These are phyloP conservation scores for Alternaria rosae DNA, from an alignment of 2,329 filamentous ascomycete genomes.

Conservation along the genomic window DNA sequence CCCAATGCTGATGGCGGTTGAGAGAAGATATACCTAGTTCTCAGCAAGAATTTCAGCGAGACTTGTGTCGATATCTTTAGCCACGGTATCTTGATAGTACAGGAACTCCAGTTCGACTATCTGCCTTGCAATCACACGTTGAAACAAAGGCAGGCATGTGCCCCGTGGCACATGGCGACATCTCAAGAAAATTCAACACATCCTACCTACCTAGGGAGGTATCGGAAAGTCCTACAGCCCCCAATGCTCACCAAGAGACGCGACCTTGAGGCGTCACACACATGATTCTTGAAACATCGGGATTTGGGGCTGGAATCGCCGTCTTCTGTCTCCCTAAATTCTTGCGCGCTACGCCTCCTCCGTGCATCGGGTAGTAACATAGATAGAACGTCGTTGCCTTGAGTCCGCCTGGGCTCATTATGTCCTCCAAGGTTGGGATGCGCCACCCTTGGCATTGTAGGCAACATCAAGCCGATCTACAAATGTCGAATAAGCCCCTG, in stretches of 20 bases:
- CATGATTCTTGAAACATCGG: neutral
- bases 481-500: neutral
- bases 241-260: neutral
- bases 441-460: neutral
- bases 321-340: neutral
- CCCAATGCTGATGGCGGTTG: neutral
- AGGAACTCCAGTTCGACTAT: neutral
- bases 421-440: neutral
- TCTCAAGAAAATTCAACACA: conserved; percentile 4
- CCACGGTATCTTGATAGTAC: neutral
- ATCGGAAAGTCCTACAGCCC: neutral
- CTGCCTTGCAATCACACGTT: neutral
- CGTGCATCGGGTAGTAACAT: neutral
- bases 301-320: neutral
- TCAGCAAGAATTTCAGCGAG: neutral
- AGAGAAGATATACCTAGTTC: neutral
- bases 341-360: neutral
- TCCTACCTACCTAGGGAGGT: neutral
- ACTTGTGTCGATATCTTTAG: neutral
- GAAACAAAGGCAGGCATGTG: conserved; percentile 8
- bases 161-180: conserved; percentile 2
- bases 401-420: neutral
- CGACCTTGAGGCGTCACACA: neutral
- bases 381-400: neutral
- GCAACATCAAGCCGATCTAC: neutral